Evolutionary conservation across 2,329 filamentous ascomycete species (phyloP).

Genomic region (Amylocarpus encephaloides): DNA sequence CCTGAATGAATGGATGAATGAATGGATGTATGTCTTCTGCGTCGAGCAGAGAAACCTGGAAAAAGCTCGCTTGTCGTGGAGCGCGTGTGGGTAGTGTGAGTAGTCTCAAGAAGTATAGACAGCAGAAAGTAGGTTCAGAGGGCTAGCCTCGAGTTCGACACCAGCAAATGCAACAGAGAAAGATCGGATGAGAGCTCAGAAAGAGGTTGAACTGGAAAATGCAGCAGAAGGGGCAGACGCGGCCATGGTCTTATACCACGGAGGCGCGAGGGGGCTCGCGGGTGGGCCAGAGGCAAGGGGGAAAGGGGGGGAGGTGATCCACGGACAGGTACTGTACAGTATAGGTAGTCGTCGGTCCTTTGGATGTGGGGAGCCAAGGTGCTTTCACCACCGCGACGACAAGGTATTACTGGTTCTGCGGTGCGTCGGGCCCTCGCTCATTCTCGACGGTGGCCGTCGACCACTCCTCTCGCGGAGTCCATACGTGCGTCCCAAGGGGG

Average conservation of each 20-base stretch:
- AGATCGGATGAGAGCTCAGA: slow-evolving; percentile 13
- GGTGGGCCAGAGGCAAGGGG: not conserved
- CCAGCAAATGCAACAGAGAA: slow-evolving; percentile 7
- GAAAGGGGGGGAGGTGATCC: not conserved
- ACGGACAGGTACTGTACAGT: too few relatives aligned
- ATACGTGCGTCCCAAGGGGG: not conserved
- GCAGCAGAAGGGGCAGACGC: slow-evolving; percentile 6
- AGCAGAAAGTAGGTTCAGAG: slow-evolving; percentile 12
- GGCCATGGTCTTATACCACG: slow-evolving; percentile 16
- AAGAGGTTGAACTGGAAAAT: slow-evolving; percentile 10
- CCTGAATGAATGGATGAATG: not conserved
- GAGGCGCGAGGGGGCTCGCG: not conserved
- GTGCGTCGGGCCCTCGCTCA: too few relatives aligned
- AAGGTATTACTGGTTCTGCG: too few relatives aligned
- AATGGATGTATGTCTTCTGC: not conserved
- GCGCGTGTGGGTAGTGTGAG: not conserved
- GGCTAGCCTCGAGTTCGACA: slow-evolving; percentile 17
- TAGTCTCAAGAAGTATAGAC: not conserved
- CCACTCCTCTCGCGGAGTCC: not conserved
- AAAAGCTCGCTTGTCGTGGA: slow-evolving; percentile 1
- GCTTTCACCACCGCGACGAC: too few relatives aligned
- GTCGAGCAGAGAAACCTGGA: not conserved
- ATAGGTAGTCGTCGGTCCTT: too few relatives aligned
- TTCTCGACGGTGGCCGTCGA: too few relatives aligned
- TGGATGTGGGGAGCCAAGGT: too few relatives aligned